phyloP scores from a whole-genome alignment of 2,329 filamentous ascomycete species.

The Venturiaceae sp. region DNA sequence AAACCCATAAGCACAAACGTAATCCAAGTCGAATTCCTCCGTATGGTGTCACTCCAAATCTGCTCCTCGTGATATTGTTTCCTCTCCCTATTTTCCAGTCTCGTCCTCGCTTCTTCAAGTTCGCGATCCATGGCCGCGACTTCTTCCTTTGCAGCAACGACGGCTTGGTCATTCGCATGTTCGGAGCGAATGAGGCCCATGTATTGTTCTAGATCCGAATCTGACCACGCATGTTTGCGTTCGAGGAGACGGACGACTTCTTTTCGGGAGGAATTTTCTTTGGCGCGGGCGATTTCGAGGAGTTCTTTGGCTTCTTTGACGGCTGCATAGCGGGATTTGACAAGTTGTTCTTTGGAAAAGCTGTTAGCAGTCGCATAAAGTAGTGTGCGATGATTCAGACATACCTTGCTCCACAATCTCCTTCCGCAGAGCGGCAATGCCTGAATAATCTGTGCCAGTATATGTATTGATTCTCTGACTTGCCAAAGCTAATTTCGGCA shows the following conservation, averaged over 20 bases:
- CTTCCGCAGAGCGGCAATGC: constrained; percentile 75
- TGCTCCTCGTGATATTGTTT: constrained; percentile 97
- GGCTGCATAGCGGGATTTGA: constrained; percentile 49
- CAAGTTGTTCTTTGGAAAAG: constrained; percentile 35
- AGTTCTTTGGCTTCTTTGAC: constrained; percentile 63
- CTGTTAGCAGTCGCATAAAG: not conserved
- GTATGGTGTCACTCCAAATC: constrained; percentile 97
- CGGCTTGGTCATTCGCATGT: constrained; percentile 83
- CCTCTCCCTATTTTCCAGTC: constrained; percentile 73
- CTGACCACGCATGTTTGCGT: constrained; percentile 85
- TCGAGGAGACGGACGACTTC: constrained; percentile 93
- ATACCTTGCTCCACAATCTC: constrained; percentile 61
- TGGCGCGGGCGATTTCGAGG: constrained; percentile 76
- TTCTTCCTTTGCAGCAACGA: constrained; percentile 59
- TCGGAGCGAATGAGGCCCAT: constrained; percentile 86
- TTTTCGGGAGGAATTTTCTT: constrained; percentile 80
- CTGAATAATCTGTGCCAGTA: constrained; percentile 76
- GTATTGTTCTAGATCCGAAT: constrained; percentile 84
- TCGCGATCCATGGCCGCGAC: constrained; percentile 69
- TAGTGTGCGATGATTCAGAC: not conserved
- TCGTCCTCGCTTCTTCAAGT: constrained; percentile 65
- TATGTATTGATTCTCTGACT: constrained; percentile 86
- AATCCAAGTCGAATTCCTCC: constrained; percentile 94
- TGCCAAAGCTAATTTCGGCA: constrained; percentile 74
- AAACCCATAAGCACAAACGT: constrained; percentile 98